These are phyloP conservation scores for Leccinum angustisporum DNA, from an alignment of 1,284 basidiomycete species.

Conservation along the genomic window DNA sequence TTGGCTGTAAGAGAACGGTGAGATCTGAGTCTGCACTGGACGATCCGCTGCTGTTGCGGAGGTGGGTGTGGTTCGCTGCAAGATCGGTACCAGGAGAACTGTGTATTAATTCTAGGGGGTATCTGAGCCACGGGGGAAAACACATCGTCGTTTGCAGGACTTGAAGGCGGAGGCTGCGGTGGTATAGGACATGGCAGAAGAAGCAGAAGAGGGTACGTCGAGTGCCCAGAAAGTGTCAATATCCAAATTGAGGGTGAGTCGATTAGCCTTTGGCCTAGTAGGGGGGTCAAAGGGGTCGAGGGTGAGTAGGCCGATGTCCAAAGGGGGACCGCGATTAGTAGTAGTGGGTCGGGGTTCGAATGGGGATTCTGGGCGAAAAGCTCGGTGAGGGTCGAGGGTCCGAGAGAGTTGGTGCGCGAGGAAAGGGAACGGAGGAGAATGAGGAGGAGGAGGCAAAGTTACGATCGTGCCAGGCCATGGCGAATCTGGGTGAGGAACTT, in stretches of 20 bases:
- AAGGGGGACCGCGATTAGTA: conserved; percentile 2
- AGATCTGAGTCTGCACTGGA: conserved; percentile 26
- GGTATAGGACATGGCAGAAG: conserved; percentile 28
- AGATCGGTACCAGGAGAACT: conserved; percentile 11
- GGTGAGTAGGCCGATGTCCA: conserved; percentile 19
- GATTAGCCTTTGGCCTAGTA: conserved; percentile 8
- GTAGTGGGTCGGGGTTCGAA: conserved; percentile 23
- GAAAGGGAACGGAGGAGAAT: conserved; percentile 20
- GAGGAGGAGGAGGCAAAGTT: neutral
- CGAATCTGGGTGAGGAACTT: neutral
- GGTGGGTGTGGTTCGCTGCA: neutral
- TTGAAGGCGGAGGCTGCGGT: conserved; percentile 21
- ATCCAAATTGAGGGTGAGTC: conserved; percentile 29
- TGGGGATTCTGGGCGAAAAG: conserved; percentile 11
- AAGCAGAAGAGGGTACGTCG: conserved; percentile 21
- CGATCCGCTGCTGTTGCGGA: conserved; percentile 11
- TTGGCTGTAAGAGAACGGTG: conserved; percentile 17
- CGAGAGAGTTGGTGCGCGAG: conserved; percentile 1
- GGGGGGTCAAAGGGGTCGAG: conserved; percentile 1
- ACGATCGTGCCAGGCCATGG: neutral
- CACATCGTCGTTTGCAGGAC: conserved; percentile 21
- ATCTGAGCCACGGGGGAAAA: conserved; percentile 12
- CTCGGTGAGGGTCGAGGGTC: conserved; percentile 12
- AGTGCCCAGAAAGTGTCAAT: conserved; percentile 18
- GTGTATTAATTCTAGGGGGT: conserved; percentile 6